Percentiles rank a stretch among this genome's conserved stretches.
phyloP scores from a whole-genome alignment of 2,329 filamentous ascomycete genomes.

The Setomelanomma holmii region DNA sequence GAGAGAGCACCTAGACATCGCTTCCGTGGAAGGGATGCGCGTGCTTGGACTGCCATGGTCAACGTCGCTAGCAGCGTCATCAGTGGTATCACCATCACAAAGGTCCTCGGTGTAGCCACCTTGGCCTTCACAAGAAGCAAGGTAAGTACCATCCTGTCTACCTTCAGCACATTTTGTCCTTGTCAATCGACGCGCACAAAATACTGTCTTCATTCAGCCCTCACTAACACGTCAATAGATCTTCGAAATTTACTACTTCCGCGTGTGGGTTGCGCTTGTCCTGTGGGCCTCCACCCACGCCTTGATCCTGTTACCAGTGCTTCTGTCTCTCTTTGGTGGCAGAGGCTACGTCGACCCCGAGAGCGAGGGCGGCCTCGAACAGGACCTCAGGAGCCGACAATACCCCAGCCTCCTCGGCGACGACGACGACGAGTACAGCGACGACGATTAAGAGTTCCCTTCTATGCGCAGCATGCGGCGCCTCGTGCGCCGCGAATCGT shows the following conservation, averaged over 20 bases:
- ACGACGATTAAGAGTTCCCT: slow-evolving; percentile 31
- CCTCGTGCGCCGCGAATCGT: neutral
- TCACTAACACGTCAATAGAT: slow-evolving; percentile 60
- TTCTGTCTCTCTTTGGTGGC: slow-evolving; percentile 83
- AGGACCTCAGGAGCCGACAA: slow-evolving; percentile 80
- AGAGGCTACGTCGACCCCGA: slow-evolving; percentile 86
- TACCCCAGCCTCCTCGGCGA: slow-evolving; percentile 73
- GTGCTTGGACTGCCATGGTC: slow-evolving; percentile 90
- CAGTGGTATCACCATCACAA: slow-evolving; percentile 94
- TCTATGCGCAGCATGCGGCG: neutral
- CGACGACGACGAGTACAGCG: slow-evolving; percentile 77
- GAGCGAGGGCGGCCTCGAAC: slow-evolving; percentile 84
- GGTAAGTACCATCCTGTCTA: slow-evolving; percentile 23
- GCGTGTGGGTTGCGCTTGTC: slow-evolving; percentile 92
- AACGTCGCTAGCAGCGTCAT: slow-evolving; percentile 96
- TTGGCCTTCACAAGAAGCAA: slow-evolving; percentile 95
- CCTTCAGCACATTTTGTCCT: neutral
- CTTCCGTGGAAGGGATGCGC: slow-evolving; percentile 81
- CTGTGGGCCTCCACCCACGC: slow-evolving; percentile 88
- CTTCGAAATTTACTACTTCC: slow-evolving; percentile 99
- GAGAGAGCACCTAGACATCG: slow-evolving; percentile 75
- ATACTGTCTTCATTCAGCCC: neutral
- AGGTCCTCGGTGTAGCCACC: slow-evolving; percentile 89
- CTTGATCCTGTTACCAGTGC: slow-evolving; percentile 88
- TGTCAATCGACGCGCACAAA: neutral